Evolutionary conservation across 768 basidiomycete genomes (phyloP), one percentile per base, ranked within the genome.

Genomic region (Pleurotus djamor): DNA sequence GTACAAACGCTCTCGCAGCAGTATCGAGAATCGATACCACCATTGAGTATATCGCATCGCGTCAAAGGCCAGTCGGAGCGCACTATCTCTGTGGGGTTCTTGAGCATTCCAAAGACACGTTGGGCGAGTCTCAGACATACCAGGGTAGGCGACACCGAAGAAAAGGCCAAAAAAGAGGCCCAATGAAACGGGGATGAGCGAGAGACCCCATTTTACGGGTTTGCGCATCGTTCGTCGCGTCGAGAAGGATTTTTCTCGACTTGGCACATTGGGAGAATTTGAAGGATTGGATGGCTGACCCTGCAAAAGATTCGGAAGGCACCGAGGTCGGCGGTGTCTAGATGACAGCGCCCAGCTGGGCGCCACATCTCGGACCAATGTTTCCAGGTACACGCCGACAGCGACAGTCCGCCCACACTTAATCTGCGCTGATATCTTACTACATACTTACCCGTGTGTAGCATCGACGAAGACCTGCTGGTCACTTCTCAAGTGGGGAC

Each of bases 111-210:
- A n/a, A 41, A 41, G n/a, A 41, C n/a, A 41, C 9, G 1, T n/a
- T 9, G 9, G 38, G n/a, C 1, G n/a, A 9, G 38, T 10, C 9
- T 47, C 9, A 4, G 16, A 47, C 45, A n/a, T 12, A 65, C 64
- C 64, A 1, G 64, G 62, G 33, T 65, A 63, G 35, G 58, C 58
- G 4, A 65, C n/a, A 1, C 60, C 60, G 35, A 65, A 65, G 41
- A 65, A 65, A 0, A 65, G 43, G 10, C 62, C 64, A 41, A 65
- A 65, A 51, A 65, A 65, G 1, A 65, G 58, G 4, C 34, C 54
- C 1, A 65, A 38, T 0, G 64, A 64, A 2, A 35, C 28, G 16
- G 49, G 49, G 28, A 50, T 17, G 34, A 50, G 17, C 21, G 5
- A 50, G 17, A 50, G 49, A 5, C 49, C 49, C 49, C 49, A 33